Evolutionary conservation across 2,329 filamentous ascomycete species (phyloP).

Genomic region (Diplocarpon rosae): DNA sequence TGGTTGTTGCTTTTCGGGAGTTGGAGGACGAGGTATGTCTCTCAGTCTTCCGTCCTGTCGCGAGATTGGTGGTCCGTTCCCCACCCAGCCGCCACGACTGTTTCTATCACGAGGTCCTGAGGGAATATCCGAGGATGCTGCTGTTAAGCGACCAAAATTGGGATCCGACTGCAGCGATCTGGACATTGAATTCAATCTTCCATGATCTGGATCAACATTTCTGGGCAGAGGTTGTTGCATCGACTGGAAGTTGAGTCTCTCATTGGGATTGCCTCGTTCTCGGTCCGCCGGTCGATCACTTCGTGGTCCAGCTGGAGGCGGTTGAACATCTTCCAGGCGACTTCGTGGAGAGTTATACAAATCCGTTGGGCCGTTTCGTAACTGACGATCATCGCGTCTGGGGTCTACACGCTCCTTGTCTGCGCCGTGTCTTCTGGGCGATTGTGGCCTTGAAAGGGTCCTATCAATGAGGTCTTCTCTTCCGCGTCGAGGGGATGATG

Average conservation of each 20-base stretch:
- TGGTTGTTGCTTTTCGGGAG: slow-evolving; percentile 25
- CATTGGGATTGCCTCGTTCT: slow-evolving; percentile 30
- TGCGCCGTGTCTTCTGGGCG: slow-evolving; percentile 37
- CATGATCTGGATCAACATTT: slow-evolving; percentile 38
- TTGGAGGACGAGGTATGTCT: slow-evolving; percentile 23
- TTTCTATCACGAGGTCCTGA: slow-evolving; percentile 46
- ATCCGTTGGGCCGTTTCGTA: slow-evolving; percentile 16
- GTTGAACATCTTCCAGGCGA: slow-evolving; percentile 19
- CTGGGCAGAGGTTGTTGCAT: slow-evolving; percentile 27
- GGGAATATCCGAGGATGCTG: slow-evolving; percentile 36
- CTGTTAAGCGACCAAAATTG: slow-evolving; percentile 51
- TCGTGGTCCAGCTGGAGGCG: slow-evolving; percentile 26
- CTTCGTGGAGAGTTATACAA: slow-evolving; percentile 13
- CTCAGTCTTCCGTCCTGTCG: slow-evolving; percentile 17
- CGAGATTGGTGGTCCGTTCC: slow-evolving; percentile 9
- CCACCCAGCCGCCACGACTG: slow-evolving; percentile 25
- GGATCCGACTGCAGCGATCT: slow-evolving; percentile 44
- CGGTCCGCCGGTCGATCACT: slow-evolving; percentile 35
- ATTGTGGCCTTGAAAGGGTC: slow-evolving; percentile 32
- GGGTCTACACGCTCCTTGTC: slow-evolving; percentile 28
- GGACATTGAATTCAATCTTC: slow-evolving; percentile 28
- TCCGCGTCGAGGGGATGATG: slow-evolving; percentile 23
- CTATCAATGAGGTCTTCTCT: slow-evolving; percentile 25
- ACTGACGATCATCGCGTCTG: slow-evolving; percentile 23
- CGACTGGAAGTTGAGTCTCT: slow-evolving; percentile 33